Base-by-base conservation (phyloP, 148 eudicot species). In the Mesembryanthemum crystallinum region DNA sequence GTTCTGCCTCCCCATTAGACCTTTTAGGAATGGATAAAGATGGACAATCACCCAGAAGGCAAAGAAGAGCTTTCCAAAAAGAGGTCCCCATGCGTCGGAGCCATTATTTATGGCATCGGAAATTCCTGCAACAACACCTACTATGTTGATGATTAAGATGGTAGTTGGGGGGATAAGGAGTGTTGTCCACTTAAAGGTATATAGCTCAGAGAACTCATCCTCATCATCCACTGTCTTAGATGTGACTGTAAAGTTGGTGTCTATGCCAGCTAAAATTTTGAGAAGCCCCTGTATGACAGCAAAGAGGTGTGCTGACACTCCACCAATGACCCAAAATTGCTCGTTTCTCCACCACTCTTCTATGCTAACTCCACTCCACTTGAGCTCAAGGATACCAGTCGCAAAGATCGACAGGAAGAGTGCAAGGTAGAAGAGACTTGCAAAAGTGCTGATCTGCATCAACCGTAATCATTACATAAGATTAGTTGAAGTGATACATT, bases 321-420 rank as follows among this genome's bases (percentile, higher is more conserved):
- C 98, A 65, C 98, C 98, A 51, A 93, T 93, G 68, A 93, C 98
- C 98, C 98, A 91, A 85, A 93, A 93, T 52, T 94, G 98, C 85
- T 94, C 98, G 47, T 94, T 94, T 80, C 98, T 94, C 98, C 98
- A 94, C 98, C 98, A 94, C 77, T 94, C 98, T 78, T 94, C 98
- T 33, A 94, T 92, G 89, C 98, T 89, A 11, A 94, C 98, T 76
- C 98, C 98, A 47, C 98, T 94, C 98, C 98, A 94, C 78, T 93
- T 86, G 47, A 94, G 92, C 89, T 94, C 98, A 59, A 94, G 96
- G 69, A 94, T 94, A 43, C 98, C 97, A 57, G 98, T 94, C 25
- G 88, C 74, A 66, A 90, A 90, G 70, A 94, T 94, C 10, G 98
- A 94, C 73, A 94, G 79, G 77, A 94, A 94, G 59, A 94, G 87